Base-by-base conservation (phyloP, 225 moss, liverwort and hornwort genomes). In the Rhytidiadelphus loreus region DNA sequence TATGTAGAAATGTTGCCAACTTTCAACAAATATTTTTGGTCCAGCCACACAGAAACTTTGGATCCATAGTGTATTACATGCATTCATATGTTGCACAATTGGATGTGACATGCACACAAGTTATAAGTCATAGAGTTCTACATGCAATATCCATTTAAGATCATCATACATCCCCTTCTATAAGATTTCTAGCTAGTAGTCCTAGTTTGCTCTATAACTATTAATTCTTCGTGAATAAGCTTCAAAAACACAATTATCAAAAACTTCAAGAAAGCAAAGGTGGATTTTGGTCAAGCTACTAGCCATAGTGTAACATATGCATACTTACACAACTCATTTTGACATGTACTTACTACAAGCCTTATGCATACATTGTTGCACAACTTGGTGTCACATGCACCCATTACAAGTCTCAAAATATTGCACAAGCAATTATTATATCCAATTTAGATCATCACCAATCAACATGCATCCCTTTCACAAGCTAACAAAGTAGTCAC, bases 31-130 rank as follows among this genome's bases (percentile, higher is more conserved):
- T 29, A 44, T 16, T 28, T 28, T 29, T 29, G 7, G 6, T 44
- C 46, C 0, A 30, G 0, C 11, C 7, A 15, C 2, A 15, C 5
- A 1, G 6, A 44, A 72, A n/a, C n/a, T n/a, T n/a, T n/a, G n/a
- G n/a, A n/a, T n/a, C n/a, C n/a, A n/a, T n/a, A n/a, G n/a, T n/a
- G n/a, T n/a, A n/a, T n/a, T n/a, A n/a, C n/a, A n/a, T n/a, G n/a
- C n/a, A n/a, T n/a, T n/a, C n/a, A n/a, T n/a, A n/a, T n/a, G n/a
- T 73, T 46, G 29, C 17, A 73, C 46, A 29, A 73, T 17, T 44
- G 16, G 2, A 6, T 9, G 2, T 11, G 17, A 73, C 7, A 12
- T 50, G 19, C 32, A 48, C 20, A 30, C 8, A 75, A 50, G 48
- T 0, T 20, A n/a, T n/a, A n/a, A n/a, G n/a, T n/a, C n/a, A n/a